Evolutionary conservation across 2,329 filamentous ascomycete species (phyloP).

Genomic region (Cryphonectria parasitica): DNA sequence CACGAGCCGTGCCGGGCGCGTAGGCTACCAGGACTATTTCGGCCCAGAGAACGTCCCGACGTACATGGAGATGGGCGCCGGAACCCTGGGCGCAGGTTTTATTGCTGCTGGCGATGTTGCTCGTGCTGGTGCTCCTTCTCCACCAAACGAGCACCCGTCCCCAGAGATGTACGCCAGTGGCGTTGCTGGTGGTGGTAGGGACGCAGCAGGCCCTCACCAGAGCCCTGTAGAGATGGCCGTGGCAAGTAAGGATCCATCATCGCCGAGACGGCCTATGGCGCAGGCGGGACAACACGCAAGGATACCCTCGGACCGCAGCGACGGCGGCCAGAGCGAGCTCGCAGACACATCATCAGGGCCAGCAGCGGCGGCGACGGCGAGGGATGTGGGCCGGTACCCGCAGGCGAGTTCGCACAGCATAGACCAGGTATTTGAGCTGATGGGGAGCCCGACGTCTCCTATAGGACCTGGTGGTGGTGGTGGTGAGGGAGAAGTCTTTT

Average conservation of each 20-base stretch:
- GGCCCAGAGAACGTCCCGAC: neutral
- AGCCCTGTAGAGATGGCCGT: neutral
- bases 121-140: slow-evolving; percentile 28
- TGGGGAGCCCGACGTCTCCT: slow-evolving; percentile 37
- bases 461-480: neutral
- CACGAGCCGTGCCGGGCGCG: slow-evolving; percentile 29
- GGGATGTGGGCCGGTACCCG: slow-evolving; percentile 29
- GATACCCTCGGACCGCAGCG: neutral
- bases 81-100: slow-evolving; percentile 18
- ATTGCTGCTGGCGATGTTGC: slow-evolving; percentile 21
- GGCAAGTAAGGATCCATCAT: neutral
- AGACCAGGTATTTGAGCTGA: slow-evolving; percentile 48
- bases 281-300: neutral
- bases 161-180: slow-evolving; percentile 36
- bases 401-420: slow-evolving; percentile 34
- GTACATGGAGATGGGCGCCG: slow-evolving; percentile 10
- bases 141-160: slow-evolving; percentile 29
- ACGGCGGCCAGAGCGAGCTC: slow-evolving; percentile 20
- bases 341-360: slow-evolving; percentile 22
- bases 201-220: neutral
- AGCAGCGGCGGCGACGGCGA: slow-evolving; percentile 29
- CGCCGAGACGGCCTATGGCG: neutral
- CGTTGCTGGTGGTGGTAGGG: neutral
- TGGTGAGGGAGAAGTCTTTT: neutral
- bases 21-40: slow-evolving; percentile 16